Conservation (phyloP, 176 grass and related monocot genomes). For the Dendrocalamus sinicus region DNA sequence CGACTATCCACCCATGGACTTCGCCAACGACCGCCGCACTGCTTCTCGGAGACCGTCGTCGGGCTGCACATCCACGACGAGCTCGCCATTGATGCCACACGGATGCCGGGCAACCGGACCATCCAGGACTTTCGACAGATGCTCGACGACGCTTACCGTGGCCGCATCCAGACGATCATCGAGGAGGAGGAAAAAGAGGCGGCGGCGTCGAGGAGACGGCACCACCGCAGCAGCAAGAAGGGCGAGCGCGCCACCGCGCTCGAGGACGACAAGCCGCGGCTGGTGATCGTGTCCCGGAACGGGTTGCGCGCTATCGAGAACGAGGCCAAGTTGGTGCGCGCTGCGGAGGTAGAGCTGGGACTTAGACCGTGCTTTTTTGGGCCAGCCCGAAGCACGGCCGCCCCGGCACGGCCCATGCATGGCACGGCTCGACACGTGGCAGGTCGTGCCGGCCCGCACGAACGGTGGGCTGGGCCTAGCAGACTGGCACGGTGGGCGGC, state of each 20-base stretch:
- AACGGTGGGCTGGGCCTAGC: too few relatives aligned
- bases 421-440: too few relatives aligned
- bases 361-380: too few relatives aligned
- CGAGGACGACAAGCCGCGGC: constrained; percentile 42
- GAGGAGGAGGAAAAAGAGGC: constrained; percentile 34
- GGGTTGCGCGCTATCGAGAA: constrained; percentile 74
- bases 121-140: constrained; percentile 67
- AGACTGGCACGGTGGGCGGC: too few relatives aligned
- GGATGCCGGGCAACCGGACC: constrained; percentile 42
- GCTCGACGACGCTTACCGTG: constrained; percentile 65
- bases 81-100: constrained; percentile 54
- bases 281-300: constrained; percentile 70
- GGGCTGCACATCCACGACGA: constrained; percentile 82
- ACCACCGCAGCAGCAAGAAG: background rate
- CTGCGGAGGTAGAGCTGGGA: background rate
- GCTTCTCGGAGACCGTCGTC: constrained; percentile 77
- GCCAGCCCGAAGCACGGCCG: too few relatives aligned
- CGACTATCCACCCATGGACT: constrained; percentile 63
- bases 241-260: too few relatives aligned
- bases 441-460: too few relatives aligned
- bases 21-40: constrained; percentile 67
- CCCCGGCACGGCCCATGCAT: too few relatives aligned
- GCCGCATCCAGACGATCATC: constrained; percentile 48
- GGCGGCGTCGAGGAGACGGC: background rate
- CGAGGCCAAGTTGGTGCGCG: constrained; percentile 45